Evolutionary conservation across 257 asterid genomes (phyloP), one percentile per base, ranked within the genome.

Genomic region (Perilla frutescens): DNA sequence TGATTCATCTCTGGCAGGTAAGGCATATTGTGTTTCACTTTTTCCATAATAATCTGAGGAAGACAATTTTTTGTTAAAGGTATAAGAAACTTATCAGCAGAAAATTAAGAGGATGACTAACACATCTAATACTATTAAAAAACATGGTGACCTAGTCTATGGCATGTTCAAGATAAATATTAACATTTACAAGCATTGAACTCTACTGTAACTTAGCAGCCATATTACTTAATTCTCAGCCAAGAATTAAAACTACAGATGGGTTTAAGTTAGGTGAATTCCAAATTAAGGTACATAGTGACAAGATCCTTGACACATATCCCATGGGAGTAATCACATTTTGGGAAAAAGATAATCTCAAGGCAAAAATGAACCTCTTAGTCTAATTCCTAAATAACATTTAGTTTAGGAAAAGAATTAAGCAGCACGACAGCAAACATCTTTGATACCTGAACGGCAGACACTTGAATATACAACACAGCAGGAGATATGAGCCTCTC

Each of bases 401-500:
- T 15, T 68, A 43, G 53, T 68, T 62, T 32, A 50, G 66, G 13
- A 43, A 29, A 71, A 45, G 9, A 53, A 66, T 49, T 48, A 68
- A 74, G 54, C 54, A 73, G 66, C 36, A 39, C 26, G 29, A 64
- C 57, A 39, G 10, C 26, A 66, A 76, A 65, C 37, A 55, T 54
- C 47, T 66, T 53, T 31, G 48, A 51, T 91, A 94, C 98, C 98
- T 94, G 97, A 80, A 91, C 85, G 49, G 92, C 90, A 51, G 95
- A 87, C 51, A 94, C 99, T 88, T 90, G 97, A 84, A 91, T 82
- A 76, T 88, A 81, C 79, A 94, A 70, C 73, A 94, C 88, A 63
- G 99, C 91, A 40, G 98, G 97, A 73, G 87, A 79, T 50, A 80
- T 80, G 79, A 91, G 85, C 85, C 99, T 86, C 73, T 91, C 98